Evolutionary conservation across 352 stramenopile species (phyloP).

Genomic region (Globisporangium apiculatum): DNA sequence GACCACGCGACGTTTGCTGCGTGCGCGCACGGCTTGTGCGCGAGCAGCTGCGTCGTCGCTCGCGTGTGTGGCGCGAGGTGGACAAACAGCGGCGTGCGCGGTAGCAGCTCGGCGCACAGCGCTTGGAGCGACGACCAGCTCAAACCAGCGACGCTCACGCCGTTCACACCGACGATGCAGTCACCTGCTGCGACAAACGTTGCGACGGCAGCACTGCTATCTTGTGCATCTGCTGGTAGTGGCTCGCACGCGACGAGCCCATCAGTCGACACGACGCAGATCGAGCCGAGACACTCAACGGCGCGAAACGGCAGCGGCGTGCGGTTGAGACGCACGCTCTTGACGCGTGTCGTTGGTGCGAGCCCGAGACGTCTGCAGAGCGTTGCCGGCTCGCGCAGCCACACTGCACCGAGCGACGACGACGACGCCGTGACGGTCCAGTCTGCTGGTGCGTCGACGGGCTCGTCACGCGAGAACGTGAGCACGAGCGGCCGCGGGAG

Average conservation of each 20-base stretch:
- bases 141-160: constrained; percentile 30
- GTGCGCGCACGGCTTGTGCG: constrained; percentile 54
- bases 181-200: constrained; percentile 35
- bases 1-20: constrained; percentile 58
- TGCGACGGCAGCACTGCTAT: not conserved
- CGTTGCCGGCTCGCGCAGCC: constrained; percentile 17
- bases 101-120: constrained; percentile 25
- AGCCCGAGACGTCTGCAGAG: constrained; percentile 21
- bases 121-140: constrained; percentile 36
- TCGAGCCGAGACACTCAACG: constrained; percentile 24
- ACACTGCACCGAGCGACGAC: not conserved
- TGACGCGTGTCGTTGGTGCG: constrained; percentile 13
- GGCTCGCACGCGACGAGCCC: constrained; percentile 30
- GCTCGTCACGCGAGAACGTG: constrained; percentile 40
- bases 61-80: constrained; percentile 32
- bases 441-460: constrained; percentile 4
- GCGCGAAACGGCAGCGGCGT: constrained; percentile 36
- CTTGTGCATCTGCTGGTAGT: constrained; percentile 1
- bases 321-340: constrained; percentile 26
- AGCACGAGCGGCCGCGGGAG: constrained; percentile 63
- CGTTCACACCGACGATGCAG: constrained; percentile 59
- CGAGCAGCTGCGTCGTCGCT: constrained; percentile 24
- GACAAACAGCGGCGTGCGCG: constrained; percentile 30
- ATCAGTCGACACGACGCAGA: constrained; percentile 31
- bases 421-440: not conserved